Base-by-base conservation (phyloP, 805 yeast genomes). In the Lachancea sp. region DNA sequence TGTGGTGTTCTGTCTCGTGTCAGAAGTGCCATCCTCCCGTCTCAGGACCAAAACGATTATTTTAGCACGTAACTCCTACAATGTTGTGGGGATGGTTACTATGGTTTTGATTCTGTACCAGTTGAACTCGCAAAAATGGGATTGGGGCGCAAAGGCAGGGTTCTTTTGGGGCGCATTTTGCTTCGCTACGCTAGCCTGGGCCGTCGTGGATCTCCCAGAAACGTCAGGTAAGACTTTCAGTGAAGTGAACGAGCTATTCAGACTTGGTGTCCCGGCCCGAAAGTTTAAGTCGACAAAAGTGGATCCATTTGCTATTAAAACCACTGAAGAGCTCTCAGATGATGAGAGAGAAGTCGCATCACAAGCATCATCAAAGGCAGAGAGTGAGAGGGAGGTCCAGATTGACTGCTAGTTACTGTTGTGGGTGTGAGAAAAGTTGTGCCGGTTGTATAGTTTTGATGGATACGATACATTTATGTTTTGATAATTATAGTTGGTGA, bases 211-310 rank as follows among this genome's bases (percentile, higher is more conserved):
- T 43, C 65, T 79, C 40, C 85, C 86, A 10, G 86, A 80, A 59
- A 75, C 83, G 18, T 67, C 68, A 51, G 73, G 71, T 38, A 70
- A 79, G 58, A 76, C 84, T 0, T 78, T 67, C 56, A 80, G 78
- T 39, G 85, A 80, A 55, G 64, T 80, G 55, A 84, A 79, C 60
- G 63, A 66, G 42, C 62, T 80, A 64, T 80, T 78, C 59, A 67
- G 59, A 33, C 56, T 53, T 42, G 47, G 53, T 5, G 52, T 72
- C 49, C 72, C 74, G 12, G 75, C 79, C 5, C 70, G 78, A 60
- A 62, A 70, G 52, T 74, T 74, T 62, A 64, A 62, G 43, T 39
- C 44, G 22, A 63, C 73, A 20, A 62, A 63, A 32, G 73, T 68
- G 42, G 66, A 66, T 7, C 71, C 69, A 16, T 71, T 71, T 50